Base-by-base conservation (phyloP, 1,284 basidiomycete genomes). In the Takashimella tepidaria region DNA sequence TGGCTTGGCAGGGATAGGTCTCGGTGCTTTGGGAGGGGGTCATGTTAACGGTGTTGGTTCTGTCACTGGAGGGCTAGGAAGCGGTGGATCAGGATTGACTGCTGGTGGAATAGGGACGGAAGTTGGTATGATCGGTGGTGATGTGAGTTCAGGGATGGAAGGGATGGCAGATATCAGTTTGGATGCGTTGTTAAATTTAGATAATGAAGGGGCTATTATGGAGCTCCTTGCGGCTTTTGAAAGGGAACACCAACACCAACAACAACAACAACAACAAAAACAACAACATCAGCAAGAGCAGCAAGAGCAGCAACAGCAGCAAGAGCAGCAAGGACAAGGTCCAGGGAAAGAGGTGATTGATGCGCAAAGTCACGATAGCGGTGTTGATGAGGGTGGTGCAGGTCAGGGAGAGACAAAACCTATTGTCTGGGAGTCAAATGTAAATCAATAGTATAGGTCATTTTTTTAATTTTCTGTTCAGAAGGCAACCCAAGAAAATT, bases 181-280 rank as follows among this genome's bases (percentile, higher is more conserved):
- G 19, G 22, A 47, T 1, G 31, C 31, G 31, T 37, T 37, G 31
- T 16, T 37, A 16, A 37, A 16, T 37, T 16, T 37, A 8, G 31
- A 37, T 37, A 37, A 37, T 16, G 31, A 37, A 37, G 31, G 31
- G 16, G 31, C 31, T 8, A 8, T 37, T 8, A 37, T 37, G 31
- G 31, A 47, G 44, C 24, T 53, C 50, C 41, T 60, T 57, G 42
- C 53, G 53, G 4, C 53, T 60, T 49, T 20, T 21, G 13, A 20
- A 24, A 26, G 4, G 40, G 40, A 5, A 13, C 20, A 12, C n/a
- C 46, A 5, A 27, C 25, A 27, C 25, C 46, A 13, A 47, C 11
- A 16, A 27, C 22, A 16, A 5, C 8, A 41, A 41, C 31, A 41
- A 26, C 23, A 12, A 13, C 40, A 5, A 2, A 5, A 10, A 26